These are phyloP conservation scores for Ceratocystis huliohia DNA, from an alignment of 2,329 filamentous ascomycete genomes.

Conservation along the genomic window DNA sequence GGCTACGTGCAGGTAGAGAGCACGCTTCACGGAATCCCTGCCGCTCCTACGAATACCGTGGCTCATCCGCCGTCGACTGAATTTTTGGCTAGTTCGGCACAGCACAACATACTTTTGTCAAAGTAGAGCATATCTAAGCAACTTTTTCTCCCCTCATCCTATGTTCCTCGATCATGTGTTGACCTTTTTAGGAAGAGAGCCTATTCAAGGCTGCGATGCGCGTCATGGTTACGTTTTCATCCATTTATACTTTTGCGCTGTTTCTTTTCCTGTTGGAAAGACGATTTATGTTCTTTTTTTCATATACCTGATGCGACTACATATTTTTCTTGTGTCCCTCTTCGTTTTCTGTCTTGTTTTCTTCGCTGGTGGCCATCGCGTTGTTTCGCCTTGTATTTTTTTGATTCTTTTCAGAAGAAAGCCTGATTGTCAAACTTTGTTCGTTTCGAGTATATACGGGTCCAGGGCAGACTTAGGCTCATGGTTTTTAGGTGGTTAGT, in stretches of 20 bases:
- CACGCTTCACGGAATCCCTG: neutral
- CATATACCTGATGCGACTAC: neutral
- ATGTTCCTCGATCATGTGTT: neutral
- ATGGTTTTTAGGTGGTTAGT: too few species aligned
- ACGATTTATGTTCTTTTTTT: neutral
- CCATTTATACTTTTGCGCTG: neutral
- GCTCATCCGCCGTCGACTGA: too few species aligned
- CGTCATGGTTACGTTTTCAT: too few species aligned
- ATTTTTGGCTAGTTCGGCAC: neutral
- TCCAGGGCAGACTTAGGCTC: neutral
- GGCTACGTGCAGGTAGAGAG: neutral
- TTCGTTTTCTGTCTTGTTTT: neutral
- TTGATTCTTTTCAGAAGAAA: neutral
- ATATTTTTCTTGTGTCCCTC: neutral
- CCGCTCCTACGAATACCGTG: too few species aligned
- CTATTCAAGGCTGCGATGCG: too few species aligned
- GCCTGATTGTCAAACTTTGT: neutral
- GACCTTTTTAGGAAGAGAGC: too few species aligned
- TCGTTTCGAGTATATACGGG: neutral
- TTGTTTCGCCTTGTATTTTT: neutral
- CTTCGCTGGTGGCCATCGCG: neutral
- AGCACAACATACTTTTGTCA: neutral
- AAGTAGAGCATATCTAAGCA: neutral
- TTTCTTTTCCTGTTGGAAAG: neutral
- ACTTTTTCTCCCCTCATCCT: neutral